Base-by-base conservation (phyloP, 306 rosid genomes). In the Comarum palustre region DNA sequence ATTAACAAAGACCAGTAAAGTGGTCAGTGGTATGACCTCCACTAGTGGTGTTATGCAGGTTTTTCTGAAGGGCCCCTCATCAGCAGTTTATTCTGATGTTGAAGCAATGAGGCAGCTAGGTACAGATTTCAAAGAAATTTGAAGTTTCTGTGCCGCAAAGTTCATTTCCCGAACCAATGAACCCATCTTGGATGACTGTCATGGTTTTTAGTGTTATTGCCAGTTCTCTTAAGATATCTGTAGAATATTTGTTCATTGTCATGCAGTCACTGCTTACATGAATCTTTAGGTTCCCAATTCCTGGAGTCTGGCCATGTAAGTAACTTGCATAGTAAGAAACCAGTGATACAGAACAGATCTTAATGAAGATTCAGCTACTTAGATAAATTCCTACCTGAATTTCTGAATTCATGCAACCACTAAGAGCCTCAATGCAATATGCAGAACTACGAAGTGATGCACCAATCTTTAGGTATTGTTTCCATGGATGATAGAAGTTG, bases 401-500 rank as follows among this genome's bases (percentile, higher is more conserved):
- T 70, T 88, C 86, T 58, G 87, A 84, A 60, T 81, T 73, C 16
- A 86, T 68, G 74, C 88, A 90, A 42, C 87, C 87, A 76, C 87
- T 63, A 24, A 90, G 92, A 78, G 96, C 93, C 77, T 93, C 96
- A 13, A 90, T 66, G 75, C 90, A 87, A 3, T 85, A 86, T 66
- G 96, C 96, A 76, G 87, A 87, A 34, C 80, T 79, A 24, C 96
- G 90, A 92, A 90, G 77, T 25, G 84, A 73, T 2, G 89, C 86
- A 5, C 89, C 96, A 7, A 93, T 80, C 76, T 88, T 81, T 14
- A 87, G 86, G 78, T 93, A 88, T 41, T 82, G 87, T 59, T 80
- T 82, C 96, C 96, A 93, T 16, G 96, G 98, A n/a, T 93, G 98
- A 13, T 87, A 73, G 34, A 90, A 93, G 72, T 77, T 82, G 82